Evolutionary conservation across 352 stramenopile species (phyloP), one percentile per base, ranked within the genome.

Genomic region (Phytophthora pluvialis): DNA sequence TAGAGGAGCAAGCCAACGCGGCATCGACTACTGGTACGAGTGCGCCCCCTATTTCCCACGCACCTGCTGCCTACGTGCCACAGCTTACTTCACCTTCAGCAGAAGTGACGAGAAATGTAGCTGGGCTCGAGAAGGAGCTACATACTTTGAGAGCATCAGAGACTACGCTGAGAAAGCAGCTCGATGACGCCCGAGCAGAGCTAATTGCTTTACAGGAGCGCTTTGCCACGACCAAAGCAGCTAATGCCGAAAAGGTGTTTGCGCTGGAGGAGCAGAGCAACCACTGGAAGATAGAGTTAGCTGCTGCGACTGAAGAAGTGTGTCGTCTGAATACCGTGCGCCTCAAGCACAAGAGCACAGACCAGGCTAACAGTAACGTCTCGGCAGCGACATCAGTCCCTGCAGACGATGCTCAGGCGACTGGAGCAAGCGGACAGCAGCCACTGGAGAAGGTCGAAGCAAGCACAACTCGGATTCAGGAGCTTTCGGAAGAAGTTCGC

Each of bases 211-310:
- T 75, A 25, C 60, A 79, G 16, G 64, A 79, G 45, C 73, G 67
- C 13, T 74, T 77, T 59, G 67, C 64, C 18, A 77, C 65, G 11
- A 77, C 67, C 16, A 80, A 80, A 63, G 68, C 64, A 44, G 72
- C 72, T 9, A 75, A 75, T 36, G 72, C 72, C 11, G 72, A 80
- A 15, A 77, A 80, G 33, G 72, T 75, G 16, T 80, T 80, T 54
- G 50, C 72, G 5, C 45, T 80, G 31, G 68, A 80, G 43, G 66
- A 81, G 52, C 54, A 65, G 16, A 60, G 33, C n/a, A 71, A 46
- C 11, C 44, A 69, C n/a, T 73, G 58, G 65, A 56, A 78, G 48
- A 55, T 64, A 29, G 60, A 73, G 32, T 13, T 77, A 1, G 56
- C 48, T 21, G 15, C 45, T 29, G 50, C 53, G 11, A 65, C 25